Evolutionary conservation across 352 stramenopile genomes (phyloP).

Genomic region (Globisporangium lucens): DNA sequence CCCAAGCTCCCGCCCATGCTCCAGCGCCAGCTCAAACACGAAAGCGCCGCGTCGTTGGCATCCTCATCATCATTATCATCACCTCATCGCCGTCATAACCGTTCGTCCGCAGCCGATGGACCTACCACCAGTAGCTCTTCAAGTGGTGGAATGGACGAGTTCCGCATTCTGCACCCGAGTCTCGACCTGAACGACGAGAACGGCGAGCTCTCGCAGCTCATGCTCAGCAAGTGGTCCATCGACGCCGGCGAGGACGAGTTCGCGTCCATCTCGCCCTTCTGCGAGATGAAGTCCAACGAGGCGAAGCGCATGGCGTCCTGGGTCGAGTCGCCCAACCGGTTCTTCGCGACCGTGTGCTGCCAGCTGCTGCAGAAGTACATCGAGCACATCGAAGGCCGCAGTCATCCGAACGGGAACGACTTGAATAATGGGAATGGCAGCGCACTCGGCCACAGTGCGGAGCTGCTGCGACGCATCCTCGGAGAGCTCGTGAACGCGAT

Average conservation of each 20-base stretch:
- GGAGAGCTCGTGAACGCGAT: constrained; percentile 49
- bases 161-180: constrained; percentile 53
- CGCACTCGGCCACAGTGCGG: constrained; percentile 30
- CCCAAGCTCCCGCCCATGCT: constrained; percentile 36
- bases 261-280: constrained; percentile 66
- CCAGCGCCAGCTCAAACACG: constrained; percentile 20
- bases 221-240: constrained; percentile 71
- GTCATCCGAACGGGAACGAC: constrained; percentile 10
- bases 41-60: not conserved
- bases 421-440: not conserved
- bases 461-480: constrained; percentile 52
- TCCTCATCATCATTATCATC: not conserved
- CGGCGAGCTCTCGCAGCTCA: constrained; percentile 50
- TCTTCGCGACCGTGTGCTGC: constrained; percentile 68
- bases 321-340: constrained; percentile 70
- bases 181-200: constrained; percentile 54
- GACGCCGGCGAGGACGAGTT: constrained; percentile 52
- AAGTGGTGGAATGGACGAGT: constrained; percentile 30
- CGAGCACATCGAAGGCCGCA: constrained; percentile 17
- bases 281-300: constrained; percentile 78
- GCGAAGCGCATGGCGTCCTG: constrained; percentile 71
- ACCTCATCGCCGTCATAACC: not conserved
- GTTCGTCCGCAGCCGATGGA: constrained; percentile 8
- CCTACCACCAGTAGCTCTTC: constrained; percentile 5
- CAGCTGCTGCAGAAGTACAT: constrained; percentile 71